Evolutionary conservation across 345 rosid species (phyloP).

Genomic region (Moricandia moricandioides): DNA sequence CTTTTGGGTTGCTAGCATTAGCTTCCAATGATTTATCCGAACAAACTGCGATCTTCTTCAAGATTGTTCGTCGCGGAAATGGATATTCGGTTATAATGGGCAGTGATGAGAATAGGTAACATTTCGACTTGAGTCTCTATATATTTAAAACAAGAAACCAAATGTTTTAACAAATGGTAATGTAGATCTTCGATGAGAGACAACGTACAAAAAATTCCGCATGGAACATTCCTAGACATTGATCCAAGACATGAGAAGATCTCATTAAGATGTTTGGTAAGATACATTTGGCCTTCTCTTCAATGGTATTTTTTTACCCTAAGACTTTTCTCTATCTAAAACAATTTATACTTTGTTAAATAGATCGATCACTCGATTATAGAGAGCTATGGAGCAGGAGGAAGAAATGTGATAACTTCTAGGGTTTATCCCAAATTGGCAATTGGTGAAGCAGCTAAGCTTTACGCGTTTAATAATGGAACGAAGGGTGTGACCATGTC

Average conservation of each 20-base stretch:
- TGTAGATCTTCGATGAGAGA: slow-evolving; percentile 51
- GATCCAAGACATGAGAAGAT: slow-evolving; percentile 46
- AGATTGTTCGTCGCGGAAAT: background rate
- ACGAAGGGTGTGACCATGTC: slow-evolving; percentile 36
- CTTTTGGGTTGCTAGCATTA: background rate
- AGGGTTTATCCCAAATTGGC: slow-evolving; percentile 61
- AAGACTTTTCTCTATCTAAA: background rate
- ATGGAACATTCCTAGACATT: slow-evolving; percentile 49
- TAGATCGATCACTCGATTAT: slow-evolving; percentile 53
- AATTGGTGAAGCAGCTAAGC: slow-evolving; percentile 37
- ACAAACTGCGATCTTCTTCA: background rate
- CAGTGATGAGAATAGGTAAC: background rate
- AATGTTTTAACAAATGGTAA: background rate
- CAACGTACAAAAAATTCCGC: slow-evolving; percentile 36
- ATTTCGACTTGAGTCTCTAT: background rate
- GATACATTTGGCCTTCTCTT: background rate
- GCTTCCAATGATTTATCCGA: background rate
- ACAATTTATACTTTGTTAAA: background rate
- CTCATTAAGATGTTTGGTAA: slow-evolving; percentile 57
- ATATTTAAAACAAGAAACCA: background rate
- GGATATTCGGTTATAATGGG: background rate
- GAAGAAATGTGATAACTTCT: slow-evolving; percentile 54
- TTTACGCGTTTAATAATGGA: slow-evolving; percentile 55
- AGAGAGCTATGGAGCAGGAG: slow-evolving; percentile 57
- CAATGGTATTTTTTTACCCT: background rate